Conservation (phyloP, 2,329 filamentous ascomycete species). For the Fusarium kyushuense region DNA sequence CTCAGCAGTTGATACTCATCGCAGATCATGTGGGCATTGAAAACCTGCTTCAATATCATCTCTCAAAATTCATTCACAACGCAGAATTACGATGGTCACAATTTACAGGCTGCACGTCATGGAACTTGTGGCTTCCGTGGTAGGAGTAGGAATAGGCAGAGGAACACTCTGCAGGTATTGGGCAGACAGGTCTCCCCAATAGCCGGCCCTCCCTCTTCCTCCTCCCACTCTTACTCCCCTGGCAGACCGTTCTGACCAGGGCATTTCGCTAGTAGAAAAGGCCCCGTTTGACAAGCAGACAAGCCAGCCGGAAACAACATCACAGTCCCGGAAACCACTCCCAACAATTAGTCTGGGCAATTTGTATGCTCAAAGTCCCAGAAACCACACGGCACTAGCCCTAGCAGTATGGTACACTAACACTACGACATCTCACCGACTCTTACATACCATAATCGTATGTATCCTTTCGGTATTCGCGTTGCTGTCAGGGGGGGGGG, state of each 20-base stretch:
- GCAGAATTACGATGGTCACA: slow-evolving; percentile 1
- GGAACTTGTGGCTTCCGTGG: slow-evolving; percentile 18
- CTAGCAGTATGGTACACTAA: slow-evolving; percentile 21
- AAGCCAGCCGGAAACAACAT: slow-evolving; percentile 38
- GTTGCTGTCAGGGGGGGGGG: background rate
- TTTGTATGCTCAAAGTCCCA: slow-evolving; percentile 21
- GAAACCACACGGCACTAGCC: slow-evolving; percentile 19
- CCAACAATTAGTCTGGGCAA: slow-evolving; percentile 9
- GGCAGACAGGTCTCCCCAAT: slow-evolving; percentile 23
- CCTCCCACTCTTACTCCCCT: slow-evolving; percentile 14
- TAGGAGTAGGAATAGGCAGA: background rate
- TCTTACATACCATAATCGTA: slow-evolving; percentile 16
- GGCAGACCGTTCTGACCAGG: slow-evolving; percentile 25
- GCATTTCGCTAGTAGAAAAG: slow-evolving; percentile 20
- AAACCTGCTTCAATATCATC: background rate
- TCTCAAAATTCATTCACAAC: background rate
- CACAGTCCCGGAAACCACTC: slow-evolving; percentile 35
- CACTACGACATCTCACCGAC: slow-evolving; percentile 31
- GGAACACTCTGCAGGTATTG: background rate
- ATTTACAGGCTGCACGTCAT: slow-evolving; percentile 32
- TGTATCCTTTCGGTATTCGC: slow-evolving; percentile 32
- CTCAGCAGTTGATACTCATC: slow-evolving; percentile 7
- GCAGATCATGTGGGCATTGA: slow-evolving; percentile 22
- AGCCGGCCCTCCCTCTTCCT: slow-evolving; percentile 16
- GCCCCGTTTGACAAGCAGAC: slow-evolving; percentile 29